Evolutionary conservation across 768 basidiomycete species (phyloP).

Genomic region (Kwoniella europaea): DNA sequence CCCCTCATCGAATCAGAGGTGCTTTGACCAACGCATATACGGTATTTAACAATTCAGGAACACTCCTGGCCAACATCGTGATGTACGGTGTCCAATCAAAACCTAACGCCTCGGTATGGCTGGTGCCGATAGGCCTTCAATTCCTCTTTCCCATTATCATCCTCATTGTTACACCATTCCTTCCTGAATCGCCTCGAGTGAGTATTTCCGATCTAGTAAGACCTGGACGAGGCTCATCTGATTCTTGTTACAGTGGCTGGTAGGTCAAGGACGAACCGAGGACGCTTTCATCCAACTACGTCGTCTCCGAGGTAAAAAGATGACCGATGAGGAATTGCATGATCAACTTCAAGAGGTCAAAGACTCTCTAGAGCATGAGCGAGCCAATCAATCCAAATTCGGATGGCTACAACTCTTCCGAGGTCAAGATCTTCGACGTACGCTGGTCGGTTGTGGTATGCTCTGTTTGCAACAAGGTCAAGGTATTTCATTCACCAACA

Average conservation of each 20-base stretch:
- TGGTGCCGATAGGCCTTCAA: constrained; percentile 28
- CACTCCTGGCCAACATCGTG: constrained; percentile 4
- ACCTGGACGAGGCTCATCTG: not conserved
- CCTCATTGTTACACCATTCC: constrained; percentile 9
- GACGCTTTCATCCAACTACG: constrained; percentile 4
- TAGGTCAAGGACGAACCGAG: constrained; percentile 3
- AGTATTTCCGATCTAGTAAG: not conserved
- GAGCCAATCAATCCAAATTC: constrained; percentile 4
- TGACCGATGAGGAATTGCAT: not conserved
- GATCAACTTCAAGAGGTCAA: constrained; percentile 1
- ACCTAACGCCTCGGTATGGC: constrained; percentile 13
- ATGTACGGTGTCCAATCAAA: constrained; percentile 11
- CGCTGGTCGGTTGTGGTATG: constrained; percentile 25
- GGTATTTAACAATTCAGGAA: constrained; percentile 10
- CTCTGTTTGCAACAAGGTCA: constrained; percentile 27
- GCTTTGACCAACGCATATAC: constrained; percentile 20
- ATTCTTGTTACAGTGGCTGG: not conserved
- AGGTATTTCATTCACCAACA: constrained; percentile 25
- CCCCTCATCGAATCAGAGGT: constrained; percentile 25
- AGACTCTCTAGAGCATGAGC: constrained; percentile 13
- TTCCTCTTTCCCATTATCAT: constrained; percentile 23
- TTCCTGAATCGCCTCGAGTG: constrained; percentile 20
- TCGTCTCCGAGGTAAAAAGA: constrained; percentile 5
- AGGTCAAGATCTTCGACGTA: constrained; percentile 24
- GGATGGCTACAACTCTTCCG: constrained; percentile 22